Conservation (phyloP, 345 rosid species). For the Combretum micranthum region DNA sequence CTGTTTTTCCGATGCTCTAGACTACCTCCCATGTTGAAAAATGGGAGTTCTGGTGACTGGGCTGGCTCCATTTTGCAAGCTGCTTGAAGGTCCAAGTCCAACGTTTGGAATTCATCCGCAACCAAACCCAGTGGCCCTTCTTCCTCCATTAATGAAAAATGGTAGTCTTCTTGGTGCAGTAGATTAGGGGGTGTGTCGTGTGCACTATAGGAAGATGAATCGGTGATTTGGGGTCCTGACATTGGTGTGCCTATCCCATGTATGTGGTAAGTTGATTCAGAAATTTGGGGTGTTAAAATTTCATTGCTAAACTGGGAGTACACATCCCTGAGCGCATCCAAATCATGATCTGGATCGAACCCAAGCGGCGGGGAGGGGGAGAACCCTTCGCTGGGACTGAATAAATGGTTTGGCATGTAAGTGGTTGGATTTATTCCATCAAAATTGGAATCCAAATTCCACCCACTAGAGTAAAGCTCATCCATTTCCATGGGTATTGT, state of each 20-base stretch:
- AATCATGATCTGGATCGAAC: neutral
- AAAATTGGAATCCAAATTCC: neutral
- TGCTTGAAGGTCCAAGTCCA: constrained; percentile 13
- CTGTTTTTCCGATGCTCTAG: constrained; percentile 3
- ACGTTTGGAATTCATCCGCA: constrained; percentile 14
- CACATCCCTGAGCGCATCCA: neutral
- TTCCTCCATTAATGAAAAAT: constrained; percentile 19
- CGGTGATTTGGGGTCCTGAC: constrained; percentile 1
- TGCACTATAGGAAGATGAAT: constrained; percentile 9
- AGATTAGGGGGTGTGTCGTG: constrained; percentile 4
- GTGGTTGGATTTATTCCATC: neutral
- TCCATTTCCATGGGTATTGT: constrained; percentile 15
- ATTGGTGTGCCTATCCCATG: constrained; percentile 1
- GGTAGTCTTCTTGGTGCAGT: neutral
- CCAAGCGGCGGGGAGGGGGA: neutral
- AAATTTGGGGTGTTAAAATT: neutral
- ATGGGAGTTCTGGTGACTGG: neutral
- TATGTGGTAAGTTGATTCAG: neutral
- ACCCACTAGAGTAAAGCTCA: constrained; percentile 10
- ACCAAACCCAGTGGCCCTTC: constrained; percentile 26
- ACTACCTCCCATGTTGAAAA: neutral
- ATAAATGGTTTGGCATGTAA: neutral
- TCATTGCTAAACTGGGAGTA: too few species aligned
- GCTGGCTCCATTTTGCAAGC: constrained; percentile 33
- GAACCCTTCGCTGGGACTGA: neutral